These are phyloP conservation scores for Xylaria sp. DNA, from an alignment of 2,329 filamentous ascomycete genomes.

Conservation along the genomic window DNA sequence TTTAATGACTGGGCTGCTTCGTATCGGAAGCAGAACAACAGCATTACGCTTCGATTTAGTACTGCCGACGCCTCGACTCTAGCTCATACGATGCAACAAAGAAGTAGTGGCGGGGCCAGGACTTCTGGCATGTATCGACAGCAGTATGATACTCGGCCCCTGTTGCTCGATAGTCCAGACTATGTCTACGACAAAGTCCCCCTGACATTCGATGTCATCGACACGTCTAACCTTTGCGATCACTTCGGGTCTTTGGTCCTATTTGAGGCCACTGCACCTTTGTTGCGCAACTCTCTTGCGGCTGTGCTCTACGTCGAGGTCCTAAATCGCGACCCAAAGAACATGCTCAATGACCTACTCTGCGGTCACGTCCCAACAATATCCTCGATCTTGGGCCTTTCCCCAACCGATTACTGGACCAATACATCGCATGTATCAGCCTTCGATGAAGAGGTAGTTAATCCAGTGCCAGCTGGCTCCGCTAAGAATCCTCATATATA, in stretches of 20 bases:
- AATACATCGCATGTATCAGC: neutral
- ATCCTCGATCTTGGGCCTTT: neutral
- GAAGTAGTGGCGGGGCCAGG: neutral
- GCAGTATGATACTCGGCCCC: neutral
- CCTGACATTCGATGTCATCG: slow-evolving; percentile 1
- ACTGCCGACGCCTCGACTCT: neutral
- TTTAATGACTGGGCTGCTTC: neutral
- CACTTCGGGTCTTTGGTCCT: neutral
- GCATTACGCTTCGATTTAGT: neutral
- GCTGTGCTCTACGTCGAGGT: neutral
- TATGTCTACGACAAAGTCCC: neutral
- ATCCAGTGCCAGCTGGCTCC: no score
- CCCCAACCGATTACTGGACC: neutral
- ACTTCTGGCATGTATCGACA: neutral
- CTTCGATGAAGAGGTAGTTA: neutral
- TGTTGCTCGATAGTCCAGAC: neutral
- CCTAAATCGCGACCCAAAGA: neutral
- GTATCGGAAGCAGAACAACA: neutral
- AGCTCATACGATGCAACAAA: slow-evolving; percentile 1
- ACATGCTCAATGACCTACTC: neutral
- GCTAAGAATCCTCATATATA: neutral
- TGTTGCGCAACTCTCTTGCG: neutral
- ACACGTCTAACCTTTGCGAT: neutral
- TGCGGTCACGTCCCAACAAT: neutral
- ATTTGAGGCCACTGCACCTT: neutral